phyloP scores from a whole-genome alignment of 306 rosid genomes.

The Gynostemma pentaphyllum region DNA sequence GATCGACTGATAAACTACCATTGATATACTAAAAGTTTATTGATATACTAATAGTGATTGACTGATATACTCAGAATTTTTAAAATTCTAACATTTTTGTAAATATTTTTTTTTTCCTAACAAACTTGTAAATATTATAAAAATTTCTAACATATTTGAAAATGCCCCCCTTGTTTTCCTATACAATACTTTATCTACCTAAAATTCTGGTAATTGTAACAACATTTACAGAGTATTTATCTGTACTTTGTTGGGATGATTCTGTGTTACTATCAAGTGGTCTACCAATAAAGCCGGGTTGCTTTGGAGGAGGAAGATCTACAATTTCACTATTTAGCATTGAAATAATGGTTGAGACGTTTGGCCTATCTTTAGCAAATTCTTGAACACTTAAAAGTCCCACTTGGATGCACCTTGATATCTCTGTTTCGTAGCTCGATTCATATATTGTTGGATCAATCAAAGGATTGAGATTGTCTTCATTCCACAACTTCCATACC shows the following conservation, averaged over 20 bases:
- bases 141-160: no score
- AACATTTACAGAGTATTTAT: background rate
- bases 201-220: background rate
- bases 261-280: background rate
- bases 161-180: no score
- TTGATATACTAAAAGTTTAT: no score
- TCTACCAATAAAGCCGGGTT: background rate
- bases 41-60: no score
- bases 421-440: background rate
- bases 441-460: background rate
- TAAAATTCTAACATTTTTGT: no score
- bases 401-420: background rate
- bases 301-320: background rate
- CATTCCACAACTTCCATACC: constrained; percentile 9
- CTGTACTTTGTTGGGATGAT: background rate
- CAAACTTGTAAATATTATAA: no score
- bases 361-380: background rate
- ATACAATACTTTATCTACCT: background rate
- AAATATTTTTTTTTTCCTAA: no score
- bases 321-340: constrained; percentile 7
- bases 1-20: no score
- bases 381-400: constrained; percentile 7
- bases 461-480: background rate
- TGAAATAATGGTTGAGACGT: background rate
- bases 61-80: no score